phyloP scores from a whole-genome alignment of 176 grass and related monocot genomes.

The Oryza rufipogon region DNA sequence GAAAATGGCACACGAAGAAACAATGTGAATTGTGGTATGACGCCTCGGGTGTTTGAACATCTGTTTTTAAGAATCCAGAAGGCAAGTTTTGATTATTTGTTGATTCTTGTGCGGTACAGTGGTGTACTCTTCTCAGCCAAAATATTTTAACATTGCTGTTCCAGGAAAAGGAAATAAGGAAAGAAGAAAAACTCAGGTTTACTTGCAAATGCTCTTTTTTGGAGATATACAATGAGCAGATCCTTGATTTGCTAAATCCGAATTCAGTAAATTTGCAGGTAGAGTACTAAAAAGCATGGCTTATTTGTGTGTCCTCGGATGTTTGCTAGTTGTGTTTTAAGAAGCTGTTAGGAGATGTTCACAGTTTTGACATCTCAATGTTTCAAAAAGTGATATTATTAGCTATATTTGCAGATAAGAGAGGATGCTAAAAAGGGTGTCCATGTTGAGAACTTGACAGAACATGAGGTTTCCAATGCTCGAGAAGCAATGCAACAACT shows the following conservation, averaged over 20 bases:
- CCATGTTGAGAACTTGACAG: constrained; percentile 86
- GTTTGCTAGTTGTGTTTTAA: constrained; percentile 19
- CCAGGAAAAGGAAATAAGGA: constrained; percentile 86
- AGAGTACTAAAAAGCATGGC: constrained; percentile 3
- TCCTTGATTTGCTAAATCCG: constrained; percentile 90
- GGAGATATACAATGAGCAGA: constrained; percentile 98
- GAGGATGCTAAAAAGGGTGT: constrained; percentile 95
- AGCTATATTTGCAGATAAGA: constrained; percentile 68
- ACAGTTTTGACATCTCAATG: constrained; percentile 2
- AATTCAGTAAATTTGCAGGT: constrained; percentile 87
- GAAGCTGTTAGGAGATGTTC: constrained; percentile 16
- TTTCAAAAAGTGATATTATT: constrained; percentile 24
- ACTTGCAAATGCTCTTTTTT: constrained; percentile 96
- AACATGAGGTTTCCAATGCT: constrained; percentile 84
- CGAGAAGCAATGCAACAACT: constrained; percentile 95
- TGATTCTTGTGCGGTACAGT: constrained; percentile 27
- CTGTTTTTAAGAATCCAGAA: constrained; percentile 92
- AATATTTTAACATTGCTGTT: constrained; percentile 26
- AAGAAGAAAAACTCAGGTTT: constrained; percentile 89
- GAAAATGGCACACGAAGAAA: constrained; percentile 93
- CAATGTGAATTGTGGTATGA: constrained; percentile 93
- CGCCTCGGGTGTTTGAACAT: constrained; percentile 94
- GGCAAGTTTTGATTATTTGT: constrained; percentile 51
- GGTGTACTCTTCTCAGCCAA: constrained; percentile 15
- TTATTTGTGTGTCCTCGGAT: neutral